Percentiles rank a stretch among this genome's conserved stretches.
These are phyloP conservation scores for Solanum sejunctum DNA, from an alignment of 257 asterid species.

Conservation along the genomic window DNA sequence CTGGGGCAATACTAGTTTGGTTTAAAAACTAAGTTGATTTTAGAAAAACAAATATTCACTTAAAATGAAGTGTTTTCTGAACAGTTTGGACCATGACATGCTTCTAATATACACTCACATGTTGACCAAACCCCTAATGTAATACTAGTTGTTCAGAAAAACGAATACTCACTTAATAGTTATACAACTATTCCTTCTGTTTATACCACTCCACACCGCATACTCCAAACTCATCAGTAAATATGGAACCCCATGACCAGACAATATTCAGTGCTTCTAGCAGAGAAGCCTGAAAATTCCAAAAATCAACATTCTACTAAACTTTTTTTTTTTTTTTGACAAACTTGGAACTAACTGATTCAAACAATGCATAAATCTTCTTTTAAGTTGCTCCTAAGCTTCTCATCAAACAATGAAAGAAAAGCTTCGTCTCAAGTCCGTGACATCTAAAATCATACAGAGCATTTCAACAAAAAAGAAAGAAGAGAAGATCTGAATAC, in stretches of 20 bases:
- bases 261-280: background rate
- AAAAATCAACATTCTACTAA: background rate
- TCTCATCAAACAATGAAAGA: background rate
- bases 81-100: background rate
- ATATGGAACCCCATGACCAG: background rate
- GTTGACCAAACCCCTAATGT: background rate
- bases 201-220: background rate
- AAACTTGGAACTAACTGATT: background rate
- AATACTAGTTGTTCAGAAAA: background rate
- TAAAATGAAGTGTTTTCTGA: background rate
- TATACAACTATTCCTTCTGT: background rate
- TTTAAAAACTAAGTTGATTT: background rate
- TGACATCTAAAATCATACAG: background rate
- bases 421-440: background rate
- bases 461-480: background rate
- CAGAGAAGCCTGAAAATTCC: background rate
- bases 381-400: background rate
- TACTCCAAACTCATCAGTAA: background rate
- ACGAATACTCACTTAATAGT: background rate
- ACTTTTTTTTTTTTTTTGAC: background rate
- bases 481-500: slow-evolving; percentile 20
- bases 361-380: background rate
- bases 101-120: background rate
- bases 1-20: background rate
- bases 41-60: background rate